A percentile compares a stretch with the other conserved stretches of the same genome.
phyloP scores from a whole-genome alignment of 179 eudicot genomes.

The Beta macrorhiza region DNA sequence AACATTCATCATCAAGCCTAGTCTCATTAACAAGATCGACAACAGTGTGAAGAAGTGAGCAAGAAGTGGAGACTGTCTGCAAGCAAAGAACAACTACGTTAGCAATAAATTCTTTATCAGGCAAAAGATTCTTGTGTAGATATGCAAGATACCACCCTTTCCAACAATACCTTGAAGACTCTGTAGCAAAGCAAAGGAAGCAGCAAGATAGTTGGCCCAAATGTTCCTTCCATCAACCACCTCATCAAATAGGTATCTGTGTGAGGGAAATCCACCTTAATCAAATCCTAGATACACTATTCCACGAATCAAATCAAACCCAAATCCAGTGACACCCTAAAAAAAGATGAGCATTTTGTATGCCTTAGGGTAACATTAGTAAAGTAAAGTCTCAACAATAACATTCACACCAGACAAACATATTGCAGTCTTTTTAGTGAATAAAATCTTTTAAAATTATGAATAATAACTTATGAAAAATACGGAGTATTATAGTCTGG shows the following conservation, averaged over 20 bases:
- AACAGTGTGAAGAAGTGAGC: slow-evolving; percentile 87
- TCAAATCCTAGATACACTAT: slow-evolving; percentile 65
- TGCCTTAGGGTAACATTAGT: slow-evolving; percentile 79
- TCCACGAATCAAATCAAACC: slow-evolving; percentile 90
- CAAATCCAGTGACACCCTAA: slow-evolving; percentile 76
- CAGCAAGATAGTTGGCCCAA: slow-evolving; percentile 87
- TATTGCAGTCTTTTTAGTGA: too few species aligned
- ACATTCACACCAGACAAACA: slow-evolving; percentile 59
- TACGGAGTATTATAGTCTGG: too few species aligned
- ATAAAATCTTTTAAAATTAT: too few species aligned
- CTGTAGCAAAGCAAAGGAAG: slow-evolving; percentile 58
- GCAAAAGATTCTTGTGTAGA: neutral
- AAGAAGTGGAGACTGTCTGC: slow-evolving; percentile 88
- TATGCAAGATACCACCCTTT: slow-evolving; percentile 50
- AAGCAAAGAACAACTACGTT: slow-evolving; percentile 17
- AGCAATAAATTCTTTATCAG: slow-evolving; percentile 9
- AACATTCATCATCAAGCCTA: slow-evolving; percentile 60
- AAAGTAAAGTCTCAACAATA: slow-evolving; percentile 76
- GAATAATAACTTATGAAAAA: too few species aligned
- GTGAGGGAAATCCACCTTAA: slow-evolving; percentile 70
- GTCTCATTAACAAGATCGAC: slow-evolving; percentile 74
- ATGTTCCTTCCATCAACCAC: slow-evolving; percentile 96
- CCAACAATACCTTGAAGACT: slow-evolving; percentile 74
- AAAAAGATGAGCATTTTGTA: slow-evolving; percentile 67
- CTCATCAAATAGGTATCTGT: slow-evolving; percentile 84